Conservation (phyloP, 1,139 yeast species). For the Hemisphaericaspora xylanilytica region DNA sequence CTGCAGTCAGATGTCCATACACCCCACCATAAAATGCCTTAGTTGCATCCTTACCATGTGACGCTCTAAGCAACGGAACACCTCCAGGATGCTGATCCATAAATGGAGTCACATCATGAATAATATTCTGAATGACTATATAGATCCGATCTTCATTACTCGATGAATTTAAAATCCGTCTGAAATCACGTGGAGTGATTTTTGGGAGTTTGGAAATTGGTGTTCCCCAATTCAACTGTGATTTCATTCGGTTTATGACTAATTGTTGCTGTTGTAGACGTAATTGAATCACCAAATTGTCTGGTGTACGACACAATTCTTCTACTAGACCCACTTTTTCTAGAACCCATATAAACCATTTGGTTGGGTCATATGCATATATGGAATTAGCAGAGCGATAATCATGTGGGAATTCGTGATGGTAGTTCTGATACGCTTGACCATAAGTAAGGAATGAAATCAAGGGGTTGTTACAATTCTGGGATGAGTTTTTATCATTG, state of each 20-base stretch:
- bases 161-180: constrained; percentile 34
- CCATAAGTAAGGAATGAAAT: constrained; percentile 60
- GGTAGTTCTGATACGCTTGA: constrained; percentile 63
- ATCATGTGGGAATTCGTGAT: constrained; percentile 74
- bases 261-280: constrained; percentile 65
- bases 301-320: constrained; percentile 41
- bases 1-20: constrained; percentile 72
- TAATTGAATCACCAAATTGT: constrained; percentile 53
- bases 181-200: constrained; percentile 49
- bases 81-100: constrained; percentile 78
- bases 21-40: constrained; percentile 75
- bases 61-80: constrained; percentile 53
- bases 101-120: constrained; percentile 72
- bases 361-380: constrained; percentile 65
- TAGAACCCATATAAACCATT: constrained; percentile 52
- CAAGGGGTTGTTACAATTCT: constrained; percentile 48
- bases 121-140: constrained; percentile 52
- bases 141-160: constrained; percentile 39
- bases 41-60: constrained; percentile 72
- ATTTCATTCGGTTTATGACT: constrained; percentile 54
- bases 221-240: constrained; percentile 75
- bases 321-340: constrained; percentile 39
- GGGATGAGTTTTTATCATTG: constrained; percentile 59
- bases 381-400: constrained; percentile 49
- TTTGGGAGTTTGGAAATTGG: constrained; percentile 67